A percentile compares a stretch with the other conserved stretches of the same genome.
Evolutionary conservation across 176 grass and related monocot species (phyloP).

Genomic region (Tuctoria greenei): DNA sequence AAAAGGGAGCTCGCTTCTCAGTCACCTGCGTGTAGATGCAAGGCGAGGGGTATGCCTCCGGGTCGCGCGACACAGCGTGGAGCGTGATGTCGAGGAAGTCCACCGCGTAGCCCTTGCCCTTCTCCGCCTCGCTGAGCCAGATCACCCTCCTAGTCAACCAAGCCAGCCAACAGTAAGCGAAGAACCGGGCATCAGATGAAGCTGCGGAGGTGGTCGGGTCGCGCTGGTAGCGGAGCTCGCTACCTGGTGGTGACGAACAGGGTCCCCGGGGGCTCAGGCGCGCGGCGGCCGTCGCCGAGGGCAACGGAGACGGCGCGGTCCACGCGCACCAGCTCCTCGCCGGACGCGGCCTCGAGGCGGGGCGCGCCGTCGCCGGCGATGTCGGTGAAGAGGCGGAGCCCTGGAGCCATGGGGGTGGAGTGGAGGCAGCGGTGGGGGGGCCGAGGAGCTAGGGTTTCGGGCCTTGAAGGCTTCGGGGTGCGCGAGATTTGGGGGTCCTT

Average conservation of each 20-base stretch:
- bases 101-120: slow-evolving; percentile 52
- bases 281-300: slow-evolving; percentile 51
- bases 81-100: slow-evolving; percentile 73
- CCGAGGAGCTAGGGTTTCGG: slow-evolving; percentile 47
- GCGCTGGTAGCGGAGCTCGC: background rate
- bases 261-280: slow-evolving; percentile 61
- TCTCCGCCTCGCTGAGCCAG: slow-evolving; percentile 48
- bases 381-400: slow-evolving; percentile 57
- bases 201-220: too few relatives aligned
- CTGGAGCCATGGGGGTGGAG: slow-evolving; percentile 60
- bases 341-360: slow-evolving; percentile 45
- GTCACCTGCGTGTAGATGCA: slow-evolving; percentile 71
- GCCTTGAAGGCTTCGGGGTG: slow-evolving; percentile 16
- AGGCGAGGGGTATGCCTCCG: slow-evolving; percentile 49
- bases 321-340: slow-evolving; percentile 79
- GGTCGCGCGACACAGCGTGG: slow-evolving; percentile 69
- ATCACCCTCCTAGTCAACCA: slow-evolving; percentile 53
- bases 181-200: background rate
- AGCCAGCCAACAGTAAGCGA: background rate
- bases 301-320: slow-evolving; percentile 55
- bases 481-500: slow-evolving; percentile 52
- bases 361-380: slow-evolving; percentile 48
- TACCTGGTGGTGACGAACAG: slow-evolving; percentile 86
- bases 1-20: background rate
- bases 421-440: slow-evolving; percentile 25